Base-by-base conservation (phyloP, 495 filamentous ascomycete genomes). In the Terfezia claveryi region DNA sequence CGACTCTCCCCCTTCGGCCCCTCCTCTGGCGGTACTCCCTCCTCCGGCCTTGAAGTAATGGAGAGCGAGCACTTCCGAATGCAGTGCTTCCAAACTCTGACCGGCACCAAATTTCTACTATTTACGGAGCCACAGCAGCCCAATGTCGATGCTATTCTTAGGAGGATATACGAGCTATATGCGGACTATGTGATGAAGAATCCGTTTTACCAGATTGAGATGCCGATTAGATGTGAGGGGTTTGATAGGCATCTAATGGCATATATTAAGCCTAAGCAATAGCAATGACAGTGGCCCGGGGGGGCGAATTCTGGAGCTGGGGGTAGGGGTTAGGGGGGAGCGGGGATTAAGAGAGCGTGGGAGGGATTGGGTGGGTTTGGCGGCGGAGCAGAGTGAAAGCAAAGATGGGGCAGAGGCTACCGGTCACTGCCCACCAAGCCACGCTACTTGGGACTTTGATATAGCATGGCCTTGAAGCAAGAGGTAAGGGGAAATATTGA, bases 151-250 rank as follows among this genome's bases (percentile, higher is more conserved):
- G 71, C 74, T 9, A 79, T 89, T 41, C 78, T 91, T 62, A 73
- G 76, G 61, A 82, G 78, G 66, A 78, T 95, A 52, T 96, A 98
- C 69, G 91, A 96, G 68, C 70, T 96, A 52, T 98, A 95, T 70
- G 77, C 84, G 37, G 92, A 98, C 69, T 95, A 83, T 68, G 91
- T 96, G 61, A 94, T 94, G 87, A 96, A 96, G 74, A 98, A 96
- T 69, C 92, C 92, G 10, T 98, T 98, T 64, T 96, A 96, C 69
- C 84, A 88, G 66, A 73, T 89, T 36, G 91, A 98, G 72, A 98
- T 96, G 91, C 91, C 91, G 52, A 78, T 98, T 44, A 73, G 91
- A 57, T 93, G 88, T 69, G 91, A 96, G 68, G 80, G 81, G 54
- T 98, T 94, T 69, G 91, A 98, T 63, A 73, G 91, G 64, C 81